Percentiles rank a stretch among this genome's conserved stretches.
Conservation (phyloP, 768 basidiomycete genomes). For the Roridomyces roridus region DNA sequence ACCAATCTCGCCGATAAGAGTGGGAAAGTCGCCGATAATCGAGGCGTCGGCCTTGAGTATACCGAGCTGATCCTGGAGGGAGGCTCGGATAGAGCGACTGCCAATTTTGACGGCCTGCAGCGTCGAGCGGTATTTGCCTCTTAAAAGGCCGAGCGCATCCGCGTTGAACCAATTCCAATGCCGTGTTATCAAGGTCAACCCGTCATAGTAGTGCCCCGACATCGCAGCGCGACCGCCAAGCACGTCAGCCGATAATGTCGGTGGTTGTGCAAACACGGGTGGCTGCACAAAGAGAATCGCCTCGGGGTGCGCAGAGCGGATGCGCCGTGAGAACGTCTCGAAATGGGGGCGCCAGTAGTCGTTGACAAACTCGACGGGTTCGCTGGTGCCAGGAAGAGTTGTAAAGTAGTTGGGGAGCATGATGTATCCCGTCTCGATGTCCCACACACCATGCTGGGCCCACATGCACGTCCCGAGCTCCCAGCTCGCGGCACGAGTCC, state of each 20-base stretch:
- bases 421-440: conserved; percentile 68
- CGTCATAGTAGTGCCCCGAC: conserved; percentile 93
- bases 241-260: conserved; percentile 58
- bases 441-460: conserved; percentile 93
- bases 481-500: conserved; percentile 78
- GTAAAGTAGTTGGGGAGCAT: conserved; percentile 81
- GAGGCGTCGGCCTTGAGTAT: conserved; percentile 76
- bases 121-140: conserved; percentile 76
- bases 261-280: conserved; percentile 87
- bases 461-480: conserved; percentile 81
- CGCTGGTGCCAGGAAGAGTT: conserved; percentile 45
- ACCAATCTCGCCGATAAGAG: conserved; percentile 95
- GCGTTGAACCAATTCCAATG: conserved; percentile 97
- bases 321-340: conserved; percentile 56
- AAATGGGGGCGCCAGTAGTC: conserved; percentile 86
- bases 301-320: conserved; percentile 75
- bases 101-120: conserved; percentile 83
- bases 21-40: conserved; percentile 78
- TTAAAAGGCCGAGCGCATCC: conserved; percentile 89
- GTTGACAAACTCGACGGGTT: conserved; percentile 67
- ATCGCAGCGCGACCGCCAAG: conserved; percentile 73
- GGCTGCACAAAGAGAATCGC: conserved; percentile 92
- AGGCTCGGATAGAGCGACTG: conserved; percentile 80
- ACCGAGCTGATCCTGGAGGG: conserved; percentile 82
- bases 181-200: conserved; percentile 88